Evolutionary conservation across 2,329 filamentous ascomycete genomes (phyloP).

Genomic region (Trichoderma atrobrunneum): DNA sequence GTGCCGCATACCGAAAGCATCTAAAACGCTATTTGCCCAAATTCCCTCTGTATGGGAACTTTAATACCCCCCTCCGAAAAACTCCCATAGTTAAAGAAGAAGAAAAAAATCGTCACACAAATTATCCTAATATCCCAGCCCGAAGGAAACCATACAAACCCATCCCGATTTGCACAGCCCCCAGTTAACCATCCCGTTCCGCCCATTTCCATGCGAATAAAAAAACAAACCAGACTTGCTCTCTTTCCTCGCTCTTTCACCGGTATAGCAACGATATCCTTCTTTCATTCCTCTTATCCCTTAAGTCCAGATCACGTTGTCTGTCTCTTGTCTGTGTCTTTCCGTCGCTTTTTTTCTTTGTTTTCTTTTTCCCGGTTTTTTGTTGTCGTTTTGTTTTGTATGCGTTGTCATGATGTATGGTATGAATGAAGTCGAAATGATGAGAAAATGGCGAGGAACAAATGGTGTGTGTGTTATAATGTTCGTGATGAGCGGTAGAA

Average conservation of each 20-base stretch:
- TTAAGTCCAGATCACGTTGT: neutral
- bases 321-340: neutral
- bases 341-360: neutral
- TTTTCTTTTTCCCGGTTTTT: neutral
- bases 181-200: neutral
- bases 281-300: neutral
- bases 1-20: neutral
- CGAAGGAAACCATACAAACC: neutral
- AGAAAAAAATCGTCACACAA: neutral
- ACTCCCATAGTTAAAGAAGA: neutral
- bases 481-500: neutral
- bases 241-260: neutral
- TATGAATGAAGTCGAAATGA: neutral
- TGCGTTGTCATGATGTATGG: neutral
- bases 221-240: neutral
- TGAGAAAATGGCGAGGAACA: neutral
- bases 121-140: neutral
- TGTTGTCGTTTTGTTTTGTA: neutral
- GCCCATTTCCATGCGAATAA: neutral
- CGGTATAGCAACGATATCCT: neutral
- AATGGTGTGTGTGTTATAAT: neutral
- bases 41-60: neutral
- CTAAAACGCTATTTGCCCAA: neutral
- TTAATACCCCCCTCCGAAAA: neutral
- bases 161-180: neutral